Percentiles rank a stretch among this genome's conserved stretches.
Evolutionary conservation across 2,329 filamentous ascomycete genomes (phyloP).

Genomic region (Trichoderma lentiforme): DNA sequence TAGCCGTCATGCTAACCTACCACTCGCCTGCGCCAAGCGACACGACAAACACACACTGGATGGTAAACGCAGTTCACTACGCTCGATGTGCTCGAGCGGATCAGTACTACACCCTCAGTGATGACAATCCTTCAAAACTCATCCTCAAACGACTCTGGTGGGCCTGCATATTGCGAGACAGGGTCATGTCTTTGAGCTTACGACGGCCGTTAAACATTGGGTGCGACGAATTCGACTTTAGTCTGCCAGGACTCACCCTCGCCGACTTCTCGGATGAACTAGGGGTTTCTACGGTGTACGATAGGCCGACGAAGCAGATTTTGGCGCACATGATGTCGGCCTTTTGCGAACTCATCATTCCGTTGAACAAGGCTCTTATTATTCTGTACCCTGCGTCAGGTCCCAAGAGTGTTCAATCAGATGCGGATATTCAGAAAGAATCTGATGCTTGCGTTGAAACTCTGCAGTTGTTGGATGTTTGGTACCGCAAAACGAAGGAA

Average conservation of each 20-base stretch:
- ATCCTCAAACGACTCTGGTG: constrained; percentile 17
- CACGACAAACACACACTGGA: constrained; percentile 13
- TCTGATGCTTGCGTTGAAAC: neutral
- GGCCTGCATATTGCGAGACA: constrained; percentile 9
- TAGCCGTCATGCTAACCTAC: constrained; percentile 10
- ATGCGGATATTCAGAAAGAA: neutral
- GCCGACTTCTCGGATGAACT: constrained; percentile 7
- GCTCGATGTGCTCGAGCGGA: constrained; percentile 9
- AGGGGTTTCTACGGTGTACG: constrained; percentile 4
- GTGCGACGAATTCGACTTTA: constrained; percentile 9
- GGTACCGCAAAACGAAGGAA: constrained; percentile 7
- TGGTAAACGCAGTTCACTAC: constrained; percentile 8
- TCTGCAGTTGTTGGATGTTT: neutral
- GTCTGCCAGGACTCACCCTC: neutral
- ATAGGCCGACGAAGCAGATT: constrained; percentile 7
- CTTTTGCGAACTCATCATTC: constrained; percentile 8
- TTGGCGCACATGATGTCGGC: constrained; percentile 5
- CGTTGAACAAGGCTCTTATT: neutral
- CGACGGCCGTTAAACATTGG: constrained; percentile 5
- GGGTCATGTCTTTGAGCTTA: constrained; percentile 10
- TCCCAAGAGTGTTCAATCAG: neutral
- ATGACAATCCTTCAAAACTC: neutral
- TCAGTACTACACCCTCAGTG: neutral
- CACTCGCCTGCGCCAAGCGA: constrained; percentile 4
- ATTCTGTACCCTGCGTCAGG: constrained; percentile 1